These are phyloP conservation scores for Saussurea involucrata DNA, from an alignment of 129 eudicot species.

Conservation along the genomic window DNA sequence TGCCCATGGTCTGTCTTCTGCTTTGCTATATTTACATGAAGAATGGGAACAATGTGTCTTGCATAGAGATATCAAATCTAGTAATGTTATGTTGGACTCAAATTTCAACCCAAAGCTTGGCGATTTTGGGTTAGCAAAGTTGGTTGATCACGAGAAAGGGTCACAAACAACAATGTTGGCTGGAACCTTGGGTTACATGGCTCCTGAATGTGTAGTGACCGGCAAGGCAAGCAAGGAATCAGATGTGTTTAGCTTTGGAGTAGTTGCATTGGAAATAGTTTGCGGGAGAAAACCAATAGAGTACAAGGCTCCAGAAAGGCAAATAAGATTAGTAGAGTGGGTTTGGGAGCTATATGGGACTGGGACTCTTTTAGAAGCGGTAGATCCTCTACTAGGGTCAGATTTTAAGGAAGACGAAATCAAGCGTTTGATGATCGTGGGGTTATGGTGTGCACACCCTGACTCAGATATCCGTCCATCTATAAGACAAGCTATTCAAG, in stretches of 20 bases:
- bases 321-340: constrained; percentile 27
- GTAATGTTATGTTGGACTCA: constrained; percentile 47
- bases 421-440: constrained; percentile 28
- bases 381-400: constrained; percentile 20
- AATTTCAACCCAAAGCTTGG: constrained; percentile 38
- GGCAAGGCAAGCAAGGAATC: constrained; percentile 36
- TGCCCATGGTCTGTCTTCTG: constrained; percentile 23
- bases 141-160: constrained; percentile 39
- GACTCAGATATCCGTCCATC: constrained; percentile 30
- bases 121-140: constrained; percentile 42
- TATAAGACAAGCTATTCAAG: constrained; percentile 29
- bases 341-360: constrained; percentile 38
- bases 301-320: neutral
- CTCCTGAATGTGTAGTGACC: constrained; percentile 31
- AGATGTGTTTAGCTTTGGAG: constrained; percentile 35
- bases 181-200: constrained; percentile 41
- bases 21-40: constrained; percentile 20
- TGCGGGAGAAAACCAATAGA: constrained; percentile 34
- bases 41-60: neutral
- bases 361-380: constrained; percentile 30
- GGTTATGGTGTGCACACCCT: constrained; percentile 48
- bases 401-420: constrained; percentile 25
- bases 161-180: constrained; percentile 26
- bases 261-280: constrained; percentile 32
- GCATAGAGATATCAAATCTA: constrained; percentile 30